phyloP scores from a whole-genome alignment of 164 flowering plant species.

The Annona squamosa region DNA sequence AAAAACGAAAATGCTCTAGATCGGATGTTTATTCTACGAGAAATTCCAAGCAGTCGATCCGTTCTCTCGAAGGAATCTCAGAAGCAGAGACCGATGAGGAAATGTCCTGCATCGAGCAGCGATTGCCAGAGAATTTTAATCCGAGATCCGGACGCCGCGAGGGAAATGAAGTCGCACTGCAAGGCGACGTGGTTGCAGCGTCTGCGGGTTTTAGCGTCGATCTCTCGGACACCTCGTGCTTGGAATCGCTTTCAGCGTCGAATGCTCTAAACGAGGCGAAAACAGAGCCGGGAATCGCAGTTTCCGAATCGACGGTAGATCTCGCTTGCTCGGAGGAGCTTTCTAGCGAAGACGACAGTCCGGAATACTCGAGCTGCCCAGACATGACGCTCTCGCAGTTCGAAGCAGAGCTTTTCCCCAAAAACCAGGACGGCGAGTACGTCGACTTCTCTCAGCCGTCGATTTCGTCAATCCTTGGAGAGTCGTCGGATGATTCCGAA shows the following conservation, averaged over 20 bases:
- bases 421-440: slow-evolving; percentile 21
- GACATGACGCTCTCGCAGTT: slow-evolving; percentile 30
- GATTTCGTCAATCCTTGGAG: slow-evolving; percentile 25
- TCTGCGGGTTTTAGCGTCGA: slow-evolving; percentile 8
- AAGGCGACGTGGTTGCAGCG: slow-evolving; percentile 13
- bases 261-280: slow-evolving; percentile 1
- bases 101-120: slow-evolving; percentile 22
- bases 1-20: slow-evolving; percentile 2
- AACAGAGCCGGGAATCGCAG: slow-evolving; percentile 15
- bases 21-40: slow-evolving; percentile 2
- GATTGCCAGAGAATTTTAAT: background rate
- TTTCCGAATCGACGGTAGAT: slow-evolving; percentile 21
- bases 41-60: slow-evolving; percentile 12
- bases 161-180: slow-evolving; percentile 12
- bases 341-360: slow-evolving; percentile 25
- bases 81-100: slow-evolving; percentile 16
- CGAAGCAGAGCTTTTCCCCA: slow-evolving; percentile 32
- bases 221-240: slow-evolving; percentile 11
- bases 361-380: slow-evolving; percentile 29
- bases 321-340: slow-evolving; percentile 48
- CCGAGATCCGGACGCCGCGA: slow-evolving; percentile 6
- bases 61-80: background rate
- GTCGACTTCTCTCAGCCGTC: slow-evolving; percentile 35
- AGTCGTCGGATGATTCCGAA: slow-evolving; percentile 66
- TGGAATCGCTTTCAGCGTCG: slow-evolving; percentile 19